Base-by-base conservation (phyloP, 164 flowering plant genomes). In the Stephania cephalantha region DNA sequence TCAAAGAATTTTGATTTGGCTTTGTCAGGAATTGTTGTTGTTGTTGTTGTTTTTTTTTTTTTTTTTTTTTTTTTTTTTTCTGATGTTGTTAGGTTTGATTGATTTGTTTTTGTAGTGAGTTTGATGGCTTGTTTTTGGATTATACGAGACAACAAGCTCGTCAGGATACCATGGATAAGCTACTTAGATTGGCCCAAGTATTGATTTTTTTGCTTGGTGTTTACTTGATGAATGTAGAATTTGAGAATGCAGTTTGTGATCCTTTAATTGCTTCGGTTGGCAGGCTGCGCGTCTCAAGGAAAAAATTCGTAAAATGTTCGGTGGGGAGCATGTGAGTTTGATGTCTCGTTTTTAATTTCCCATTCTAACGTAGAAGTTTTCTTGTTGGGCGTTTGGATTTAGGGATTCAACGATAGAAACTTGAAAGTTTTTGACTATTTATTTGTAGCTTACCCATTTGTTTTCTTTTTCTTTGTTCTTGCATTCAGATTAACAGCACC, bases 201-300 rank as follows among this genome's bases (percentile, higher is more conserved):
- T 30, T 77, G 42, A 35, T 35, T 35, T 35, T 64, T 75, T 71
- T 10, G 0, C 1, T 70, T 44, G 25, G 9, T 15, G 42, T 35
- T 35, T 35, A 35, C 1, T 35, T 1, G 42, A 18, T 17, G 66
- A 20, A 4, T 11, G 9, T 18, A 13, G 75, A n/a, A 48, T 30
- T 15, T 13, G 55, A 13, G 76, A n/a, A 48, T 30, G 20, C 18
- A 53, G 71, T 69, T 44, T 69, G 71, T 79, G 20, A 78, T 68
- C 13, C 31, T 30, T 53, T 2, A 83, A 6, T 77, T 63, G 50
- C n/a, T 55, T 52, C 81, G 42, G 42, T 35, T 0, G 42, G 79
- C 87, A 96, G 98, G 94, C 91, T 20, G 98, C 96, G 20, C 79
- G 72, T 74, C 90, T 96, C 71, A 91, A 89, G 73, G 79, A 89